Base-by-base conservation (phyloP, 2,329 filamentous ascomycete genomes). In the Penicillium rolfsii region DNA sequence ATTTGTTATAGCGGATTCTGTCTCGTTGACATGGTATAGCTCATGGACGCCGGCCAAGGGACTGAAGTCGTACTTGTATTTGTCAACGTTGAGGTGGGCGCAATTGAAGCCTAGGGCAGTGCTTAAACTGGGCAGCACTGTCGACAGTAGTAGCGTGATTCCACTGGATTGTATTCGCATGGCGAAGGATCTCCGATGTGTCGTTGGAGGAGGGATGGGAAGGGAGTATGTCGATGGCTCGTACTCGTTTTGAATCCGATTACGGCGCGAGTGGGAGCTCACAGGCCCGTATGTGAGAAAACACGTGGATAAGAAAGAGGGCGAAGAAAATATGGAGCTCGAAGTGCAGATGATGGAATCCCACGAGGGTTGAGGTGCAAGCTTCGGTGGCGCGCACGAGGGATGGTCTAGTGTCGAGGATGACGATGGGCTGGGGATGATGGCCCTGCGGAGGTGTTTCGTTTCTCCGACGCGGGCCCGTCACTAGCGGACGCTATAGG, bases 51-150 rank as follows among this genome's bases (percentile, higher is more conserved):
- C 77, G 43, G 70, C 72, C 45, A 80, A 68, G 38, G 71, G 64
- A 40, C 71, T 76, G 33, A 80, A 67, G 58, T 80, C 73, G 56
- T 77, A 80, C 59, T 75, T 76, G 66, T 75, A 71, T 40, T 67
- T 68, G 52, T 77, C 73, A 26, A 72, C 64, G 30, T 67, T 70
- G 56, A 80, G 73, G 36, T 76, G 55, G 6, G 66, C 60, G 70
- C 78, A 80, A 65, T 79, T 74, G 64, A 80, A 77, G 55, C 65
- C 71, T 43, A 67, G 48, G 1, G 75, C 75, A 9, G 72, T 61
- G 9, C 65, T 66, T 12, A 77, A 62, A n/a, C 67, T 55, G 16
- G 74, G 62, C 9, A 75, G 58, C 11, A 73, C 52, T 16, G 69
- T 49, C 45, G 74, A 67, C 38, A 76, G 60, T 30, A 75, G 60